Evolutionary conservation across 768 basidiomycete species (phyloP), one percentile per base, ranked within the genome.

Genomic region (Hypsizygus marmoreus): DNA sequence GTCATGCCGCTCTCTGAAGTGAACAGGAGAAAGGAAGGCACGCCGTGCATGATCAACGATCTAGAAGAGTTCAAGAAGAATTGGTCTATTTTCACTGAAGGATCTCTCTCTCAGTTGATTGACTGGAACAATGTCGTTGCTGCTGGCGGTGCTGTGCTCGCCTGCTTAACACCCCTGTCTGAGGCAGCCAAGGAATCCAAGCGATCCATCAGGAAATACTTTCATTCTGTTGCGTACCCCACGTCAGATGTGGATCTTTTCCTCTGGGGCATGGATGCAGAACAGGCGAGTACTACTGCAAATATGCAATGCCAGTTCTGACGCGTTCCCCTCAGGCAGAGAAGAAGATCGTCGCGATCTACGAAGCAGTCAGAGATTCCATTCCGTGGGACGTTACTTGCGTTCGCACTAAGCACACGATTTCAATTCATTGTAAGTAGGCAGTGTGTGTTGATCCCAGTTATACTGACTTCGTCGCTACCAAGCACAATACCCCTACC

Each of bases 311-410:
- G 17, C n/a, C 25, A n/a, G 39, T 28, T 34, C 22, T 13, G 43
- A 39, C 41, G 19, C 12, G 31, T 45, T 50, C 22, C 13, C 10
- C 48, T 6, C 34, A 76, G 76, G 83, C 82, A 0, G 81, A 84
- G 54, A 71, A 62, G 40, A 84, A 83, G 70, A 81, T 82, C 50
- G 63, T 72, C 39, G 48, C 63, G 24, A 82, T 84, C 24, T 84
- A 80, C 53, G 79, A 82, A 53, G 82, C 82, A 4, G 79, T 86
- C 17, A 69, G 81, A 16, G 80, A 84, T 56, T 80, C 81, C 8
- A 75, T 84, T 26, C 81, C 81, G 20, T 84, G 82, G 82, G 83
- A 84, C 57, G 79, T 81, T 12, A 83, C 81, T 22, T 83, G 81
- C 40, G 76, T 85, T 45, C 75, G 82, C 30, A 81, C 81, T 45